Base-by-base conservation (phyloP, 1,284 basidiomycete genomes). In the Ganoderma boninense region DNA sequence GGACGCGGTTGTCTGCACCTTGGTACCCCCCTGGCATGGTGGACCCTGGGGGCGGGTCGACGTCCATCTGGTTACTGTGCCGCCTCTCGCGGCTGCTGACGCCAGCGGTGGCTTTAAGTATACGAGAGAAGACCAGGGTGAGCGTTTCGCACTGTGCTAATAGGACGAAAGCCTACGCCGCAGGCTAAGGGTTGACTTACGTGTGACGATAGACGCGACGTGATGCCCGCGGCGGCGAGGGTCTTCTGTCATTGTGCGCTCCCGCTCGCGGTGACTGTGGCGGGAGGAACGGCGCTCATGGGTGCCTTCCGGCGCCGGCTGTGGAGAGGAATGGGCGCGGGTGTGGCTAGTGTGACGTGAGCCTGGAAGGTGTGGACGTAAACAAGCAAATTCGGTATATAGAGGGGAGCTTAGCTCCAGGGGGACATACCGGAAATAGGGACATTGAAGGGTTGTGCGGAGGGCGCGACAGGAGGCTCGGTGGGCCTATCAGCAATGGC, bases 401-500 rank as follows among this genome's bases (percentile, higher is more conserved):
- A 44, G 23, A 35, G 56, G 16, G 54, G 14, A 32, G 16, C n/a
- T 49, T 38, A 0, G 46, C 23, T 43, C 16, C 42, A 2, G 23
- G n/a, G 35, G 46, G 20, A 44, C 70, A 4, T 68, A 72, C 69
- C 56, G 4, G 26, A 44, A 5, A 70, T 62, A 35, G 69, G 73
- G 40, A 69, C 56, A 26, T 43, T 69, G 67, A 60, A 70, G 32
- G 69, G 26, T 46, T 67, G 67, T 4, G 54, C 20, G 18, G 23
- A 59, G 16, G 61, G 66, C 14, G 56, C 20, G 46, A 40, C 61
- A 13, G 66, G 65, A 11, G 66, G 64, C 40, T 72, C 67, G 38
- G 65, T 61, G 6, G 69, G 71, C 10, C 46, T 49, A 46, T 72
- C 65, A 49, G 71, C 54, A 43, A 74, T 71, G 14, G 69, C 60